Base-by-base conservation (phyloP, 1,139 yeast species). In the Trichomonascaceae sp. region DNA sequence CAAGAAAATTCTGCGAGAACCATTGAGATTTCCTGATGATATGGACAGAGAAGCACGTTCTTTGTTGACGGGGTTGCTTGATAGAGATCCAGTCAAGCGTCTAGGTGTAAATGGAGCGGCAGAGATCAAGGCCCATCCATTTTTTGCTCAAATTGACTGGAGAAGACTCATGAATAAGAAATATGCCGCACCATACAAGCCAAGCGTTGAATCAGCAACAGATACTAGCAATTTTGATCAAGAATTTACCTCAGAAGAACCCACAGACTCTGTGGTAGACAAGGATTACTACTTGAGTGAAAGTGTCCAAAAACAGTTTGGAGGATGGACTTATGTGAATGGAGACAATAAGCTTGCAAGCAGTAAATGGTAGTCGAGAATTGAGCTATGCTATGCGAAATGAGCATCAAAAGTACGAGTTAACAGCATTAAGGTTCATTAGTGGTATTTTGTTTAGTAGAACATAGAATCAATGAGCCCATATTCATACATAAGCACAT, bases 261-360 rank as follows among this genome's bases (percentile, higher is more conserved):
- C 99, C 4, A 87, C 90, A 62, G 99, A 93, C 69, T 87, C 96
- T 56, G 98, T 93, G 12, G 97, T 91, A 24, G 96, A 91, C 68
- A 96, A 90, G 66, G 70, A 67, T 55, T 67, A 63, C 53, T 87
- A 81, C 62, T 64, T 74, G 50, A 63, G 80, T 83, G 71, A 87
- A 89, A 69, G 96, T 61, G 96, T 93, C 20, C 99, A 93, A 70
- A 85, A 87, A 67, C 98, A 93, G 72, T 93, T 93, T 76, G 98
- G 96, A 50, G 98, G 99, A 3, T 93, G 99, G 99, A 91, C 97
- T 1, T 91, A 90, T 70, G 89, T 88, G 54, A 96, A 67, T 55
- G 58, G 56, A 19, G 66, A 63, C 50, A 62, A 64, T 43, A 61
- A 59, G 50, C 55, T 63, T 38, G 66, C 64, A 15, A 60, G 57